Base-by-base conservation (phyloP, 73 alveolate genomes). In the Symbiodinium natans region DNA sequence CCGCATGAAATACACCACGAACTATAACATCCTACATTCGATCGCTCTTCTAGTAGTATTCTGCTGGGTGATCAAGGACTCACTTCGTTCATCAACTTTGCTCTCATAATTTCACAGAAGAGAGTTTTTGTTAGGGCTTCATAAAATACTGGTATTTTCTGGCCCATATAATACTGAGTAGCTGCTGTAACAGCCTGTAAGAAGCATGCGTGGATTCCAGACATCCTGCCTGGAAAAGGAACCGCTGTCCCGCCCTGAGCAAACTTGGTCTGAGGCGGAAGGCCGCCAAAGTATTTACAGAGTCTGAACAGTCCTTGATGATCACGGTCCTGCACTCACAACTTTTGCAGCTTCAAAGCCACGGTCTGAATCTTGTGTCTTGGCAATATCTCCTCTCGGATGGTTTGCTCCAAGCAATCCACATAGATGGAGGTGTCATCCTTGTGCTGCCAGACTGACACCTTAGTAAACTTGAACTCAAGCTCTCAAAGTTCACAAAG, bases 221-320 rank as follows among this genome's bases (percentile, higher is more conserved):
- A n/a, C n/a, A n/a, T n/a, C n/a, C n/a, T n/a, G n/a, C n/a, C n/a
- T n/a, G n/a, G n/a, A n/a, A n/a, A n/a, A 46, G 59, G 59, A 56
- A 56, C 10, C 33, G 0, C 75, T 46, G 6, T 9, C 33, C 10
- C 75, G 33, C 29, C 75, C n/a, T n/a, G n/a, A n/a, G n/a, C n/a
- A n/a, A n/a, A n/a, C n/a, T 80, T 36, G 48, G 54, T 23, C 59
- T 39, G 25, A 27, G 8, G 82, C 92, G 98, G 98, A 2, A 92
- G 92, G 36, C 98, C 98, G n/a, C 98, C 98, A 25, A 77, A 92
- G 52, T 92, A 92, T 31, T 92, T 92, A 83, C 98, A 92, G 36
- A 92, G 98, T 6, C 98, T 54, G 63, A 92, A 92, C 27, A 92
- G 92, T 27, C 98, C 98, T 36, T 92, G 98, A 77, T 92, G 98